Evolutionary conservation across 2,329 filamentous ascomycete genomes (phyloP), one percentile per base, ranked within the genome.

Genomic region (Acarospora socialis): DNA sequence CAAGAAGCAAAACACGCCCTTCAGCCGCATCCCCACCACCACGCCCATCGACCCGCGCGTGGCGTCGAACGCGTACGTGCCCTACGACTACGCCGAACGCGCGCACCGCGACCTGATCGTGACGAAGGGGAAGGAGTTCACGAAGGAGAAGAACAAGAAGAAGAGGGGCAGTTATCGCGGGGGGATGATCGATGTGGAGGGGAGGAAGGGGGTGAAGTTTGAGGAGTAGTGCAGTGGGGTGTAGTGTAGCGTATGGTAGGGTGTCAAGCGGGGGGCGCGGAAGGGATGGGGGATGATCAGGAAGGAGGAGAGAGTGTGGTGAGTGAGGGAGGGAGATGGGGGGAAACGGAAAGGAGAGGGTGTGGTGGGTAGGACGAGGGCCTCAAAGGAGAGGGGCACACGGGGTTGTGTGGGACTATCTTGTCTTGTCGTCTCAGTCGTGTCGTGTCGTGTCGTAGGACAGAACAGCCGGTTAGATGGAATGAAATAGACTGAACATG

Each of bases 81-180:
- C 75, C 14, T 83, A 94, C 53, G 77, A 80, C 41, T 98, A 95
- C 59, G 87, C 86, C 15, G 78, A 90, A 46, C 75, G 75, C 45
- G 92, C 92, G 6, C 81, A 86, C 51, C 71, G 83, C 44, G 86
- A 94, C 52, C 62, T 98, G 41, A 81, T 84, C 29, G 71, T 93
- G 22, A 95, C 87, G 19, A 82, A 79, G 54, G 90, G 90, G 48
- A 95, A 94, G 63, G 84, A 83, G 3, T 98, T 98, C 60, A 95
- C 87, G 38, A 98, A 98, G 66, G 90, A 95, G 65, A 98, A 98
- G 75, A 98, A 98, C 62, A 98, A 98, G 68, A 90, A 84, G 70
- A 86, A 84, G 68, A 69, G 75, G 46, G 90, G 90, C 30, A 82
- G 78, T 43, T 98, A 93, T 66, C 75, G 80, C 28, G 90, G 90